Conservation (phyloP, 2,329 filamentous ascomycete species). For the Cercospora sesami region DNA sequence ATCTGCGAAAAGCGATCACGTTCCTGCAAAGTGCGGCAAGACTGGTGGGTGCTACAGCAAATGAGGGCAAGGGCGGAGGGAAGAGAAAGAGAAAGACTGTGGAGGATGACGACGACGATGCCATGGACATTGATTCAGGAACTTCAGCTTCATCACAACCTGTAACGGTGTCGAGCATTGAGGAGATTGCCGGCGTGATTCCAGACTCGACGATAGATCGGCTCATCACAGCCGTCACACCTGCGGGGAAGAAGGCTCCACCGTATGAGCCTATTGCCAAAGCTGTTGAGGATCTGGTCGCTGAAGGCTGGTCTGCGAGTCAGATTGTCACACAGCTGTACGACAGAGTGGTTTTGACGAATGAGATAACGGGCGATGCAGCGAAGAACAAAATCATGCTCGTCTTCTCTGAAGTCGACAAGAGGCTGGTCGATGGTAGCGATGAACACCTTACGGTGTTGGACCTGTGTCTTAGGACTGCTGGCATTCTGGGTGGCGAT, state of each 20-base stretch:
- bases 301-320: slow-evolving; percentile 93
- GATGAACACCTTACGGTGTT: slow-evolving; percentile 93
- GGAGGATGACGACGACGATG: slow-evolving; percentile 60
- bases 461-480: slow-evolving; percentile 76
- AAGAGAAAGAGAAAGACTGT: slow-evolving; percentile 52
- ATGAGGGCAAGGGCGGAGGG: slow-evolving; percentile 30
- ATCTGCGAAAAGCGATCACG: slow-evolving; percentile 93
- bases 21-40: slow-evolving; percentile 92
- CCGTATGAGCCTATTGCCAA: slow-evolving; percentile 71
- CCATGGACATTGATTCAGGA: slow-evolving; percentile 50
- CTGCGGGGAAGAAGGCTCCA: slow-evolving; percentile 58
- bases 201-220: slow-evolving; percentile 70
- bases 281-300: slow-evolving; percentile 85
- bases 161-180: slow-evolving; percentile 76
- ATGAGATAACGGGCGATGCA: slow-evolving; percentile 77
- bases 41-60: slow-evolving; percentile 64
- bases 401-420: slow-evolving; percentile 91
- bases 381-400: slow-evolving; percentile 90
- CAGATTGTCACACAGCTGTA: slow-evolving; percentile 87
- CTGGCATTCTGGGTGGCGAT: slow-evolving; percentile 27
- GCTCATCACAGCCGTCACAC: slow-evolving; percentile 70
- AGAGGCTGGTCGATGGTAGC: slow-evolving; percentile 87
- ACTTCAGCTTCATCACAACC: slow-evolving; percentile 24
- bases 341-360: slow-evolving; percentile 70
- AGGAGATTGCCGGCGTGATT: slow-evolving; percentile 96